Evolutionary conservation across 2,329 filamentous ascomycete genomes (phyloP).

Genomic region (Lachnellula arida): DNA sequence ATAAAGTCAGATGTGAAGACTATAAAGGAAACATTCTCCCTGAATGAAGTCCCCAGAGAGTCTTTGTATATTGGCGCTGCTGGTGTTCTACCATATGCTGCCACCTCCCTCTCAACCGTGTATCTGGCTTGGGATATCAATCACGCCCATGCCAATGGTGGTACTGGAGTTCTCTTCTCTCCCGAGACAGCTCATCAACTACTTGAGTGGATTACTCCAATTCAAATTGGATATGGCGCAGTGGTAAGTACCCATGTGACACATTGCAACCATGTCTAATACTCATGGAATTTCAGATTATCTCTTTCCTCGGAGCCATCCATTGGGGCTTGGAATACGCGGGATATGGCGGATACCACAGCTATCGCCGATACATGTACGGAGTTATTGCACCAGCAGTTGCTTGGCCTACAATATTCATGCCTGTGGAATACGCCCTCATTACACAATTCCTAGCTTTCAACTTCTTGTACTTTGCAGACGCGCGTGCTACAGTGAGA

Average conservation of each 20-base stretch:
- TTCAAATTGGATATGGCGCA: slow-evolving; percentile 88
- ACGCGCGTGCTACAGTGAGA: slow-evolving; percentile 63
- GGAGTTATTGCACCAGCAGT: slow-evolving; percentile 74
- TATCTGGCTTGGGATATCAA: slow-evolving; percentile 82
- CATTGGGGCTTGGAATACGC: slow-evolving; percentile 91
- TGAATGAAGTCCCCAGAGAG: slow-evolving; percentile 61
- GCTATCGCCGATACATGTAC: slow-evolving; percentile 76
- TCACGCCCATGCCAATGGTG: slow-evolving; percentile 58
- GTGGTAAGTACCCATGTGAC: slow-evolving; percentile 50
- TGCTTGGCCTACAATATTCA: slow-evolving; percentile 84
- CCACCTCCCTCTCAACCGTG: slow-evolving; percentile 76
- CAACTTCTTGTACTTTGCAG: slow-evolving; percentile 78
- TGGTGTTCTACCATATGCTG: slow-evolving; percentile 80
- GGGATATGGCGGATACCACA: slow-evolving; percentile 59
- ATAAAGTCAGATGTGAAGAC: slow-evolving; percentile 54
- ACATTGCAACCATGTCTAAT: neutral
- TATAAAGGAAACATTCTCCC: slow-evolving; percentile 65
- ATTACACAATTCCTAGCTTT: slow-evolving; percentile 85
- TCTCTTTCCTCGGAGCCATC: slow-evolving; percentile 89
- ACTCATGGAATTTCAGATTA: slow-evolving; percentile 51
- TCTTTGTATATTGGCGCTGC: slow-evolving; percentile 66
- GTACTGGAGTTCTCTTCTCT: slow-evolving; percentile 59
- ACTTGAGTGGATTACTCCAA: slow-evolving; percentile 72
- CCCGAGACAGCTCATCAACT: slow-evolving; percentile 66
- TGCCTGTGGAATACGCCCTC: slow-evolving; percentile 80